Evolutionary conservation across 176 grass and related monocot genomes (phyloP).

Genomic region (Hyparrhenia diplandra): DNA sequence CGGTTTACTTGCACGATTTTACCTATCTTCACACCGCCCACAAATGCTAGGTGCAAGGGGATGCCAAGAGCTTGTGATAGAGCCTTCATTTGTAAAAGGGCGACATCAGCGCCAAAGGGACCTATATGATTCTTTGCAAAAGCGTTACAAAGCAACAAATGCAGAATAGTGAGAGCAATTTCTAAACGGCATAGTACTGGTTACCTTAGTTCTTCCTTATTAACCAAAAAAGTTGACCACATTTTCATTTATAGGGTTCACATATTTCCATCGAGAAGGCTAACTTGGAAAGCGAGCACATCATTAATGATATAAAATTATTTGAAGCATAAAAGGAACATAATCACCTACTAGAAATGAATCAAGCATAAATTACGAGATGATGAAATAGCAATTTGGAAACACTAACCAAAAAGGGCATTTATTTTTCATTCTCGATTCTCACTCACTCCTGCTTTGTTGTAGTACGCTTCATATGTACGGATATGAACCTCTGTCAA

Average conservation of each 20-base stretch:
- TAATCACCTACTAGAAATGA: neutral
- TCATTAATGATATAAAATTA: neutral
- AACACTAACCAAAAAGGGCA: neutral
- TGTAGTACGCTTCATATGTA: neutral
- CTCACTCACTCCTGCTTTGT: neutral
- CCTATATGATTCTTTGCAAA: neutral
- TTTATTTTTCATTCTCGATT: neutral
- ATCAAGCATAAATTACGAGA: neutral
- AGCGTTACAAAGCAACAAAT: slow-evolving; percentile 15
- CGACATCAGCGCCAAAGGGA: neutral
- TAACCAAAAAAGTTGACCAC: neutral
- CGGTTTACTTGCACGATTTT: neutral
- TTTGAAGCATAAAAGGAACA: neutral
- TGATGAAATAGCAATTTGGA: neutral
- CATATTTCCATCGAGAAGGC: neutral
- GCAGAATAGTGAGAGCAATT: neutral
- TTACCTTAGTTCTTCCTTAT: neutral
- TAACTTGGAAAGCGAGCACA: neutral
- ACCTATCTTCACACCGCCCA: neutral
- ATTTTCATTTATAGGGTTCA: neutral
- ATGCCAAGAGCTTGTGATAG: slow-evolving; percentile 31
- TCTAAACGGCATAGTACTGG: neutral
- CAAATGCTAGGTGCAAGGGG: slow-evolving; percentile 3
- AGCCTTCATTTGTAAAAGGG: neutral
- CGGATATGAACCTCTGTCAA: slow-evolving; percentile 24